Percentiles rank a stretch among this genome's conserved stretches.
Evolutionary conservation across 495 filamentous ascomycete genomes (phyloP).

Genomic region (Neurospora pannonica): DNA sequence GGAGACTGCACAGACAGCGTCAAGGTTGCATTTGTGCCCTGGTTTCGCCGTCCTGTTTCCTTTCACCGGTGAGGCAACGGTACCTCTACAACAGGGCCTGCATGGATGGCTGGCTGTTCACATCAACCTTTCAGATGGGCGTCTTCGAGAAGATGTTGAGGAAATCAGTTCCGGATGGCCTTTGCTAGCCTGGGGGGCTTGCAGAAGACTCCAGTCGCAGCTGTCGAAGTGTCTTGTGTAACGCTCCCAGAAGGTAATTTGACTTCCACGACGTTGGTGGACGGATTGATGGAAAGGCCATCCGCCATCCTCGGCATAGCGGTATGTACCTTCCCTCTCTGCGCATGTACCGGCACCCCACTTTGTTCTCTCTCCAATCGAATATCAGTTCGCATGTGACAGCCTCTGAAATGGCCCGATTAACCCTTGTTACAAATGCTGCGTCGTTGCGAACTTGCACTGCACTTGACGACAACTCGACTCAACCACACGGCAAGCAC

Average conservation of each 20-base stretch:
- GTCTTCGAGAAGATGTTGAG: not conserved
- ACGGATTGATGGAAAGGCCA: not conserved
- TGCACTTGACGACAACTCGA: not conserved
- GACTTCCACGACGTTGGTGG: not conserved
- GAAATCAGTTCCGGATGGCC: not conserved
- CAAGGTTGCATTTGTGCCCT: not conserved
- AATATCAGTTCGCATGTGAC: not conserved
- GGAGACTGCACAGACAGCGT: not conserved
- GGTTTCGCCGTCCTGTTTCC: not conserved
- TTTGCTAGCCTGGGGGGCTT: not conserved
- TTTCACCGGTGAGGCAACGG: not conserved
- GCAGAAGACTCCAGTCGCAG: not conserved
- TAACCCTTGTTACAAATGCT: not conserved
- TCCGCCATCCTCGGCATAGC: not conserved
- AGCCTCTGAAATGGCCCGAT: not conserved
- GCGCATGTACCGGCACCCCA: not conserved
- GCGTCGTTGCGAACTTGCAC: not conserved
- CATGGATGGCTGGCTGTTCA: not conserved
- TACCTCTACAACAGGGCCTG: not conserved
- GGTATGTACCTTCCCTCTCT: not conserved
- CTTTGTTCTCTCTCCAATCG: not conserved
- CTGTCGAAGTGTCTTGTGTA: not conserved
- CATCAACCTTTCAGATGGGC: not conserved
- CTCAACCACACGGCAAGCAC: not conserved
- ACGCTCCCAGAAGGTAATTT: not conserved